phyloP scores from a whole-genome alignment of 2,329 filamentous ascomycete species.

The Pezizomycotina sp. region DNA sequence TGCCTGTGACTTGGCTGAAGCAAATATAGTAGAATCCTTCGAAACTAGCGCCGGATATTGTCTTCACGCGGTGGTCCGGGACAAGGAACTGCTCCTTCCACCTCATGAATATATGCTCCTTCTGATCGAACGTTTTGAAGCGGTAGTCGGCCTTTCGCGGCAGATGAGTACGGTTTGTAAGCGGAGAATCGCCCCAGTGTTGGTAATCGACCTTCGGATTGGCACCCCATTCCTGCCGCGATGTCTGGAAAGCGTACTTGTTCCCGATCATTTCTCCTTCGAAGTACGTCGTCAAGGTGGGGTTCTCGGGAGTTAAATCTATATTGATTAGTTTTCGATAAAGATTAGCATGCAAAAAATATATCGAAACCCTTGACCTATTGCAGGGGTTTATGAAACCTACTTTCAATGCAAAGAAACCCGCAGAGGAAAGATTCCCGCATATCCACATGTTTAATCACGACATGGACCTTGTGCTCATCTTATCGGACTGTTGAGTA shows the following conservation, averaged over 20 bases:
- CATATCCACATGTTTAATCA: conserved; percentile 93
- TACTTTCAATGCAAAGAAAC: conserved; percentile 88
- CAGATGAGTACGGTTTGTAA: too few relatives aligned
- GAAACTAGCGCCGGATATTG: conserved; percentile 86
- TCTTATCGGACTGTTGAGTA: conserved; percentile 81
- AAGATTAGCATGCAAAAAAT: not conserved
- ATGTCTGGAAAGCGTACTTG: conserved; percentile 85
- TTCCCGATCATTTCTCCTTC: conserved; percentile 94
- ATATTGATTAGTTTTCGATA: not conserved
- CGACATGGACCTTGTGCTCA: conserved; percentile 86
- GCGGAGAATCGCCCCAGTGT: conserved; percentile 81
- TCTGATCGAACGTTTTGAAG: conserved; percentile 54
- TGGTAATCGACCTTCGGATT: conserved; percentile 78
- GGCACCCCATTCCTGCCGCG: conserved; percentile 79
- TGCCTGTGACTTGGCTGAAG: conserved; percentile 80
- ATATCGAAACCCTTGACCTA: conserved; percentile 4
- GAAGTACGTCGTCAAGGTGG: conserved; percentile 94
- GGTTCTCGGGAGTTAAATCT: conserved; percentile 91
- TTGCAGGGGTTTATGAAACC: conserved; percentile 20
- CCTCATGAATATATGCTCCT: conserved; percentile 90
- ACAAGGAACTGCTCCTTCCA: conserved; percentile 99
- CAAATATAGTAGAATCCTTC: conserved; percentile 99
- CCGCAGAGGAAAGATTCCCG: conserved; percentile 86
- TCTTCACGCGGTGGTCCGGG: conserved; percentile 79
- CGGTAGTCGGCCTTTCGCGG: conserved; percentile 51